Evolutionary conservation across 768 basidiomycete species (phyloP), one percentile per base, ranked within the genome.

Genomic region (Tricholomella constricta): DNA sequence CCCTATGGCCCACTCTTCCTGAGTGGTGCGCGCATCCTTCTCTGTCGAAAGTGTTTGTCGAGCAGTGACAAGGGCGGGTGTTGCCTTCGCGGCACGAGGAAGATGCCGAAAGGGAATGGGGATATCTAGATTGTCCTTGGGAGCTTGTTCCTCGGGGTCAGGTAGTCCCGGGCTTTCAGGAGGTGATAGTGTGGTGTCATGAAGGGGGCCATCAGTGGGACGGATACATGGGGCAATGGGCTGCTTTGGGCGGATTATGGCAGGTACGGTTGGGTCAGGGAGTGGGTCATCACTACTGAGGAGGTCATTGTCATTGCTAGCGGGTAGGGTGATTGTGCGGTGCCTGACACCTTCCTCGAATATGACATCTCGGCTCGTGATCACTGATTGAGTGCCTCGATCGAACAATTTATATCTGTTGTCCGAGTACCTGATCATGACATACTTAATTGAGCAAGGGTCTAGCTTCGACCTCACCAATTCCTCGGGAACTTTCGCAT

Each of bases 311-410:
- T 40, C 17, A 25, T 44, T 25, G 27, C 27, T 25, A n/a, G 9
- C n/a, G 42, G 15, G 3, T 5, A 25, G 25, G 42, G 42, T 26
- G 25, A 46, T 5, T 4, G 57, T 50, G 23, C 44, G 23, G 49
- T 61, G 42, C 49, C 51, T 40, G 20, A 25, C 15, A 26, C 56
- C 56, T 46, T 67, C 65, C 4, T 67, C 61, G 45, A 67, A 65
- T 4, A 61, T 52, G 3, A 67, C 58, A 25, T 67, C 58, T 4
- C 58, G 48, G 4, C 44, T 29, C 23, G 52, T 57, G 26, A 63
- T 45, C 2, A 62, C 40, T 4, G 11, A 6, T 15, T 57, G 55
- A 2, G 52, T 26, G 1, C 29, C 36, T 5, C 48, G 27, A 23
- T 58, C 52, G 26, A 47, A 55, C 2, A 66, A 20, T 12, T 54